Evolutionary conservation across 768 basidiomycete genomes (phyloP), one percentile per base, ranked within the genome.

Genomic region (Boletus patriciae): DNA sequence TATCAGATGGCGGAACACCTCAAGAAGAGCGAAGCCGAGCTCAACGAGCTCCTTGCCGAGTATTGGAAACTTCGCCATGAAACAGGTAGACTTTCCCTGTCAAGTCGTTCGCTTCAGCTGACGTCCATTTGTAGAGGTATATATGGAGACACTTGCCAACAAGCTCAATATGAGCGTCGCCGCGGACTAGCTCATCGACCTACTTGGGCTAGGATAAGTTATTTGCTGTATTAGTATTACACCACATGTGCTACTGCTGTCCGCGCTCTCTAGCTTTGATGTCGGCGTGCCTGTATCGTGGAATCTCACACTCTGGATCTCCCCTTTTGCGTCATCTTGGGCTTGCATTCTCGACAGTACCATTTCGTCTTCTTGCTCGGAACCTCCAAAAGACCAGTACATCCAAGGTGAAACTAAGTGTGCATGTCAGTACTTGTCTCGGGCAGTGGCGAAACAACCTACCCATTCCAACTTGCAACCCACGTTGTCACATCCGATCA

Each of bases 131-230:
- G 21, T 60, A 92, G 91, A 91, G 69, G 81, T 91, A 2, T 93
- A 90, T 64, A 92, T 92, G 90, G 90, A 91, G 70, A 91, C 87
- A 0, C 75, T 92, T 27, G 88, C 90, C 4, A 89, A 89, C 71
- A 89, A 90, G 63, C 77, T 93, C 43, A 89, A 87, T 50, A 78
- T 90, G 80, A 75, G 68, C 50, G 78, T 78, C 38, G 55, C 62
- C 33, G 65, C 70, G 3, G 69, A 66, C 19, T 69, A 65, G 50
- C 15, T 25, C 7, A 27, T 31, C 25, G 8, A 42, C 43, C 19
- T 19, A 27, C 12, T 21, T 41, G 0, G 6, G 12, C 13, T n/a
- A 40, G 41, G 52, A 40, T 57, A 56, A 69, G 37, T 66, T 58
- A 63, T 66, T 51, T 36, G 21, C 40, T 53, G 38, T 57, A 66